These are phyloP conservation scores for Aphanomyces astaci DNA, from an alignment of 352 stramenopile species.

Conservation along the genomic window DNA sequence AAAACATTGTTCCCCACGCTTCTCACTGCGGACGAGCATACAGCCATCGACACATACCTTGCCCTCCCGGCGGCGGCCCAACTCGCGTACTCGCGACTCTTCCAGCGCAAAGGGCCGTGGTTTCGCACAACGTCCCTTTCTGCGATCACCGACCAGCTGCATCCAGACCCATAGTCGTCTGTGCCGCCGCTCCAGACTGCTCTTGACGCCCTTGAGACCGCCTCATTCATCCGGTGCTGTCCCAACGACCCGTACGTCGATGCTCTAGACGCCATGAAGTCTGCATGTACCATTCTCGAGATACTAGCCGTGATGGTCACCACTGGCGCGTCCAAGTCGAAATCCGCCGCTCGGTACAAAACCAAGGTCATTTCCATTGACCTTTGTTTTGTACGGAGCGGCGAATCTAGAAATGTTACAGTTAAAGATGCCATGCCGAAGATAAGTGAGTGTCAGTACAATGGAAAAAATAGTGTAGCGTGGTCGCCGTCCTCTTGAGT, in stretches of 20 bases:
- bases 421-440: no score
- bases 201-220: constrained; percentile 36
- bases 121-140: constrained; percentile 57
- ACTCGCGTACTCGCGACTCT: constrained; percentile 63
- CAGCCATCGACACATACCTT: constrained; percentile 41
- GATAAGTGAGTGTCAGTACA: no score
- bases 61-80: constrained; percentile 42
- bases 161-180: constrained; percentile 4
- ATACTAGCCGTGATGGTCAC: neutral
- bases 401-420: no score
- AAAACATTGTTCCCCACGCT: constrained; percentile 32
- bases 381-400: no score
- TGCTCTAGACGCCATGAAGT: constrained; percentile 46
- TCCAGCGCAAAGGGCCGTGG: constrained; percentile 72
- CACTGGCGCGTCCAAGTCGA: constrained; percentile 3
- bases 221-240: constrained; percentile 34
- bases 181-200: constrained; percentile 35
- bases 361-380: constrained; percentile 34
- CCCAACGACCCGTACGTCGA: constrained; percentile 16
- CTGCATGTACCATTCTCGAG: constrained; percentile 14
- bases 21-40: constrained; percentile 39
- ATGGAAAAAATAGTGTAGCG: no score
- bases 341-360: constrained; percentile 28
- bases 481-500: no score
- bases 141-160: constrained; percentile 26